phyloP scores from a whole-genome alignment of 1,284 basidiomycete genomes.

The Papiliotrema flavescens region DNA sequence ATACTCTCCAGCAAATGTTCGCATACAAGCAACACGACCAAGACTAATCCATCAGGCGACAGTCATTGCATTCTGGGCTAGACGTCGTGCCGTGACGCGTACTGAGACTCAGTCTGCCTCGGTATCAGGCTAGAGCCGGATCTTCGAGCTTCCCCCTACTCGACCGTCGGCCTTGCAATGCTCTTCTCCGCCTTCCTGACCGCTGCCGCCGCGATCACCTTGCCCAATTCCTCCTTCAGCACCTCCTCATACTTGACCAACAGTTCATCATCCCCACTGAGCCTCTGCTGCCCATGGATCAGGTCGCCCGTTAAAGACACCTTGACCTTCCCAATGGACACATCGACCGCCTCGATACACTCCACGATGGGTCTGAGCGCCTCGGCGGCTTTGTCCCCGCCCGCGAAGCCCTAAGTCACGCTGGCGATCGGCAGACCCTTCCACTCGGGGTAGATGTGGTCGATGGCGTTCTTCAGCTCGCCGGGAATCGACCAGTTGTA shows the following conservation, averaged over 20 bases:
- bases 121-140: too few species aligned
- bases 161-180: too few species aligned
- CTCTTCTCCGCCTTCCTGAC: too few species aligned
- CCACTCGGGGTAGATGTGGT: slow-evolving; percentile 28
- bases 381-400: slow-evolving; percentile 14
- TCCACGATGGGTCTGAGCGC: slow-evolving; percentile 10
- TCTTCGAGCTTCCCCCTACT: too few species aligned
- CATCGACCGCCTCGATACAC: slow-evolving; percentile 7
- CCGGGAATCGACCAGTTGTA: slow-evolving; percentile 25
- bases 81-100: too few species aligned
- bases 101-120: too few species aligned
- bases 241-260: slow-evolving; percentile 1
- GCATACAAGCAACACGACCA: too few species aligned
- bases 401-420: slow-evolving; percentile 20
- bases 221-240: neutral
- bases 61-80: too few species aligned
- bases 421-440: slow-evolving; percentile 13
- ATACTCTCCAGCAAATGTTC: too few species aligned
- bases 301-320: slow-evolving; percentile 13
- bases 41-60: too few species aligned
- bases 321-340: slow-evolving; percentile 11
- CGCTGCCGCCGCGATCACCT: neutral
- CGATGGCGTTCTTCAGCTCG: slow-evolving; percentile 24
- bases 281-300: slow-evolving; percentile 6
- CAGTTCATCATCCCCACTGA: slow-evolving; percentile 5